These are phyloP conservation scores for Batkoa obscura DNA, from an alignment of 371 early-diverging fungal species.

Conservation along the genomic window DNA sequence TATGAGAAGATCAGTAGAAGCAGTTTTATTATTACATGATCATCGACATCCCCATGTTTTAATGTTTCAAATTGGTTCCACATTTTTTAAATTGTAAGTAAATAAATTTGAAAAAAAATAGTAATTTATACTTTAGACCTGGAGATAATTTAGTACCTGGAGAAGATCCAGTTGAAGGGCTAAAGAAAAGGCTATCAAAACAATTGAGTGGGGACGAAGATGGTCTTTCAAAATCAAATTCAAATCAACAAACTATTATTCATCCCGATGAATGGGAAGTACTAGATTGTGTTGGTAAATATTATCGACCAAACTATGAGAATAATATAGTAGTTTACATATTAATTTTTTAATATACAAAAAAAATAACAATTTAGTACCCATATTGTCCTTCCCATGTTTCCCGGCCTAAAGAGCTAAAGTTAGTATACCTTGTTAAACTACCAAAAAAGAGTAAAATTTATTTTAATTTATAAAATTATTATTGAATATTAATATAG, in stretches of 20 bases:
- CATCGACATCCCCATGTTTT: slow-evolving; percentile 67
- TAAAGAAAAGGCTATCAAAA: slow-evolving; percentile 33
- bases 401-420: slow-evolving; percentile 56
- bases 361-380: slow-evolving; percentile 21
- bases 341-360: background rate
- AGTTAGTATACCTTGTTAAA: slow-evolving; percentile 47
- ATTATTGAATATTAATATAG: slow-evolving; percentile 13
- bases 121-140: slow-evolving; percentile 22
- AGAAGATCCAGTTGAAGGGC: slow-evolving; percentile 46
- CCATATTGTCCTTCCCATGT: slow-evolving; percentile 66
- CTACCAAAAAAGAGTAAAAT: slow-evolving; percentile 47
- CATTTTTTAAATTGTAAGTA: slow-evolving; percentile 50
- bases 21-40: slow-evolving; percentile 55
- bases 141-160: slow-evolving; percentile 52
- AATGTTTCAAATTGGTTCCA: slow-evolving; percentile 52
- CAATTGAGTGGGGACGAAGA: slow-evolving; percentile 18
- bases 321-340: slow-evolving; percentile 33
- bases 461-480: background rate
- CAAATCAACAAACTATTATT: background rate
- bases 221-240: slow-evolving; percentile 2
- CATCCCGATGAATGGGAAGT: slow-evolving; percentile 40
- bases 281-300: slow-evolving; percentile 44
- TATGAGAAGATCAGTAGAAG: slow-evolving; percentile 52
- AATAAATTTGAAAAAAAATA: background rate
- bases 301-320: slow-evolving; percentile 69